Base-by-base conservation (phyloP, 257 asterid genomes). In the Orobanche coerulescens region DNA sequence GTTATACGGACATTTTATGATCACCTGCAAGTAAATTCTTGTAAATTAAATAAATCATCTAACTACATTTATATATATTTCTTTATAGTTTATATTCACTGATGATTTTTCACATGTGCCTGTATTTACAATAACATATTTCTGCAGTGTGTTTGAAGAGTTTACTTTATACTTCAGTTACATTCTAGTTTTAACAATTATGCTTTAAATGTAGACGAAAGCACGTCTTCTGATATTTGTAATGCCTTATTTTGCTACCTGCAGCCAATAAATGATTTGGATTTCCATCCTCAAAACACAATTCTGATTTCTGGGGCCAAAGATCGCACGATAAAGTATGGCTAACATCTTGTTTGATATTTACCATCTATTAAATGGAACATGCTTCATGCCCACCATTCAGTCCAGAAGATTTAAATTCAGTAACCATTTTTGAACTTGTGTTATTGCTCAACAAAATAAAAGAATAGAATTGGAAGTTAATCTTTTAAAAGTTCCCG, bases 211-310 rank as follows among this genome's bases (percentile, higher is more conserved):
- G 48, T 68, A 49, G 67, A 49, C 4, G 10, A 28, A 33, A 25
- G 18, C 23, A 40, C 40, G 31, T 23, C 14, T 69, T 54, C 12
- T 56, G 58, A 58, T 43, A 15, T 37, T 55, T 79, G 54, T 63
- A 69, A 76, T 64, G 65, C 36, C 47, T 49, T 71, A 11, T 63
- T 40, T 78, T 42, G 25, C 62, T 53, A 47, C 51, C 51, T 76
- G 90, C 96, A 85, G 96, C 93, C 96, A 34, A 77, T 85, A 68
- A 88, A 83, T 80, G 95, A 88, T 74, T 71, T 88, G 85, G 96
- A 88, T 70, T 88, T 88, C 82, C 94, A 88, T 81, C 96, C 96
- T 77, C 93, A 74, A 62, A 85, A 80, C 71, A 61, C 87, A 44
- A 72, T 88, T 72, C 81, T 88, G 68, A 78, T 85, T 73, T 85